Percentiles rank a stretch among this genome's conserved stretches.
phyloP scores from a whole-genome alignment of 768 basidiomycete genomes.

The Multifurca ochricompacta region DNA sequence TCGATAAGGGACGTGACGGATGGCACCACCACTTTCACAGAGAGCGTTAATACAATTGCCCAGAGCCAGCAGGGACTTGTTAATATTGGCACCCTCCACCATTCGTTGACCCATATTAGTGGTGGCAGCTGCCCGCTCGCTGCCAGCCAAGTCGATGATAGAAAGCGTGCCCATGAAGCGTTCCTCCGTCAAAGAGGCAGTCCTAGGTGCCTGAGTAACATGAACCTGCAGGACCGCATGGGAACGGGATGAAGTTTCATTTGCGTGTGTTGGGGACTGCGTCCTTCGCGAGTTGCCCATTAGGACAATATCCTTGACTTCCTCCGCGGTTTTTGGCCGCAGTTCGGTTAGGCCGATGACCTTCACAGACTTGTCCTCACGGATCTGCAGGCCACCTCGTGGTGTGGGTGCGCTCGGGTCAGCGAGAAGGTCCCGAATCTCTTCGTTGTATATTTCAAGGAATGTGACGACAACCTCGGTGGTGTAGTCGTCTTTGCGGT shows the following conservation, averaged over 20 bases:
- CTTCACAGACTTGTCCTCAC: conserved; percentile 91
- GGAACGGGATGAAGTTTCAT: conserved; percentile 93
- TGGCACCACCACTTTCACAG: conserved; percentile 83
- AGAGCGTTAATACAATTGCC: conserved; percentile 99
- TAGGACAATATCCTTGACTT: conserved; percentile 90
- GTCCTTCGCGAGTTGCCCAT: conserved; percentile 83
- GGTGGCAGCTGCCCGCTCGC: conserved; percentile 93
- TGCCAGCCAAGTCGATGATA: conserved; percentile 97
- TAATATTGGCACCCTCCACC: conserved; percentile 98
- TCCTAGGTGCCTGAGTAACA: conserved; percentile 79
- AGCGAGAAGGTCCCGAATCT: conserved; percentile 89
- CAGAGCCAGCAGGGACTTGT: conserved; percentile 93
- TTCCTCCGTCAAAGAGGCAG: conserved; percentile 75
- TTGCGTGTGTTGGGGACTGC: conserved; percentile 92
- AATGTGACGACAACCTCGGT: conserved; percentile 90
- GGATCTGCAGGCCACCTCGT: conserved; percentile 83
- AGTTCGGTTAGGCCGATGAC: conserved; percentile 81
- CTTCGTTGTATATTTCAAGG: conserved; percentile 98
- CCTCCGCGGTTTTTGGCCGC: conserved; percentile 73
- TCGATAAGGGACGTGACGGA: conserved; percentile 90
- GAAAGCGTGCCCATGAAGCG: conserved; percentile 85
- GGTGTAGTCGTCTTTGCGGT: conserved; percentile 76
- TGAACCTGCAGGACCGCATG: conserved; percentile 97
- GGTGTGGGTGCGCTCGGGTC: conserved; percentile 58
- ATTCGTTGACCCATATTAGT: conserved; percentile 97